phyloP scores from a whole-genome alignment of 495 filamentous ascomycete genomes.

The Delitschia confertaspora region DNA sequence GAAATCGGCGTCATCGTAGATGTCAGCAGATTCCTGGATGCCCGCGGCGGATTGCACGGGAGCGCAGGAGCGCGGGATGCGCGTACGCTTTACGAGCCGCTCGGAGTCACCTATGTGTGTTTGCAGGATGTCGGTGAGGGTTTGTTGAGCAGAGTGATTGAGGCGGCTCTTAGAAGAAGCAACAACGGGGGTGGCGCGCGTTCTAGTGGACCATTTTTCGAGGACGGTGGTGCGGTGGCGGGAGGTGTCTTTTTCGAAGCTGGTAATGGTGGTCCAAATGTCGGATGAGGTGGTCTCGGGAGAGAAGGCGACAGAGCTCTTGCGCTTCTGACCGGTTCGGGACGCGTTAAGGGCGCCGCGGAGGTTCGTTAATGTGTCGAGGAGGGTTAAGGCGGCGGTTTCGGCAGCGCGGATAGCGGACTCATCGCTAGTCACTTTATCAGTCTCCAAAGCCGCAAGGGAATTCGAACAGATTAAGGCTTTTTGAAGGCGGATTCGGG shows the following conservation, averaged over 20 bases:
- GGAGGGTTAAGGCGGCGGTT: conserved; percentile 76
- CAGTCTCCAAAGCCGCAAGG: conserved; percentile 38
- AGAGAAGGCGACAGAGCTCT: conserved; percentile 39
- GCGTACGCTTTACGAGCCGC: conserved; percentile 58
- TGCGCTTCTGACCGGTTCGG: conserved; percentile 46
- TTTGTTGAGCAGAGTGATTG: conserved; percentile 40
- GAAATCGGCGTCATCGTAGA: conserved; percentile 91
- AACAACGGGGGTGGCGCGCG: conserved; percentile 40
- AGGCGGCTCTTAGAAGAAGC: conserved; percentile 33
- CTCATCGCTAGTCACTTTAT: conserved; percentile 8
- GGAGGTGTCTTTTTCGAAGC: conserved; percentile 48
- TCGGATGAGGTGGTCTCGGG: conserved; percentile 42
- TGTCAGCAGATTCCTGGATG: conserved; percentile 38
- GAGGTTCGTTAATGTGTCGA: conserved; percentile 71
- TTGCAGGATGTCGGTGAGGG: conserved; percentile 62
- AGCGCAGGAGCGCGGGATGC: conserved; percentile 61
- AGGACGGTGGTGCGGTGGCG: conserved; percentile 48
- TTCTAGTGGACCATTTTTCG: conserved; percentile 61
- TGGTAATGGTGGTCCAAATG: conserved; percentile 66
- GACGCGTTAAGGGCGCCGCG: conserved; percentile 51
- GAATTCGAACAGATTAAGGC: conserved; percentile 74
- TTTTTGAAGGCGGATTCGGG: conserved; percentile 85
- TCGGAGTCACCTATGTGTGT: conserved; percentile 61
- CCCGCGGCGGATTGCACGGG: conserved; percentile 52
- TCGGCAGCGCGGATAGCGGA: conserved; percentile 65